phyloP scores from a whole-genome alignment of 2,329 filamentous ascomycete genomes.

The Mycogone perniciosa region DNA sequence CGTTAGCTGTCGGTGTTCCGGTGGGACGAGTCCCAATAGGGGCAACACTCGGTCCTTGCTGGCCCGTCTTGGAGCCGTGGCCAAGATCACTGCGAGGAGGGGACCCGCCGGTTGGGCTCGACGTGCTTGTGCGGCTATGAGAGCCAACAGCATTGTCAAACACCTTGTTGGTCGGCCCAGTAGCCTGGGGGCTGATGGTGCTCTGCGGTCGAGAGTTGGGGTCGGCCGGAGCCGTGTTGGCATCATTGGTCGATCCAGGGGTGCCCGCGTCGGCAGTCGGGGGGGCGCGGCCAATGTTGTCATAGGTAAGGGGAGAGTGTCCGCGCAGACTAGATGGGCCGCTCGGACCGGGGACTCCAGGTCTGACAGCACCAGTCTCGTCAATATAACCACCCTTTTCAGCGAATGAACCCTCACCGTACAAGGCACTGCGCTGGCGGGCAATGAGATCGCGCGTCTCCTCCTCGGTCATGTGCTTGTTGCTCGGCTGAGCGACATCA shows the following conservation, averaged over 20 bases:
- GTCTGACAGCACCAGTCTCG: constrained; percentile 57
- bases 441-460: constrained; percentile 93
- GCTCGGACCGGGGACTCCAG: constrained; percentile 60
- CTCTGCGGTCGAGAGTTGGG: constrained; percentile 68
- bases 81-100: constrained; percentile 59
- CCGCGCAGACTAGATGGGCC: constrained; percentile 62
- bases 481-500: constrained; percentile 36
- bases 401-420: constrained; percentile 69
- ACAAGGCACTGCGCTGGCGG: constrained; percentile 89
- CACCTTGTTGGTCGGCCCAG: constrained; percentile 48
- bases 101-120: constrained; percentile 72
- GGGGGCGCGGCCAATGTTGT: constrained; percentile 43
- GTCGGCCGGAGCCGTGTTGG: constrained; percentile 43
- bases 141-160: constrained; percentile 51
- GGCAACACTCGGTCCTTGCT: constrained; percentile 62
- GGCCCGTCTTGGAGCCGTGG: constrained; percentile 46
- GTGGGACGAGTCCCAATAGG: constrained; percentile 88
- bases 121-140: constrained; percentile 73
- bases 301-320: constrained; percentile 73
- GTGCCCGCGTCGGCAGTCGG: constrained; percentile 31
- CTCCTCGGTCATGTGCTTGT: constrained; percentile 90
- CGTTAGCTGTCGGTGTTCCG: constrained; percentile 43
- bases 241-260: constrained; percentile 36
- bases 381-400: constrained; percentile 62
- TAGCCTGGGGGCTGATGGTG: constrained; percentile 73